These are phyloP conservation scores for Diplotaxis tenuifolia DNA, from an alignment of 345 rosid species.

Conservation along the genomic window DNA sequence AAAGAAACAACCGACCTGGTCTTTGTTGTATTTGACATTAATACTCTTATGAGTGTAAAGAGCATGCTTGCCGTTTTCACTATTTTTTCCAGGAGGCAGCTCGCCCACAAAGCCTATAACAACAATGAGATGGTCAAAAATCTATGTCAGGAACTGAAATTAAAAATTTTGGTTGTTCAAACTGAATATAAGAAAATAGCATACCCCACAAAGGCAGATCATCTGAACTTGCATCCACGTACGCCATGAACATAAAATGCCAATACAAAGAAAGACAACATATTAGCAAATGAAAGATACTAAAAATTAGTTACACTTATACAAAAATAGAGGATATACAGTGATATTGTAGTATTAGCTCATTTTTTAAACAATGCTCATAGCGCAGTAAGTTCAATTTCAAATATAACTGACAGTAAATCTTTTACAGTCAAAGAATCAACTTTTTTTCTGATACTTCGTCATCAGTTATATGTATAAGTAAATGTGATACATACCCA, in stretches of 20 bases:
- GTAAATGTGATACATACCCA: conserved; percentile 61
- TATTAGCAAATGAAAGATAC: conserved; percentile 8
- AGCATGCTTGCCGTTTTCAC: conserved; percentile 66
- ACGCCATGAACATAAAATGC: conserved; percentile 28
- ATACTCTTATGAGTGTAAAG: conserved; percentile 82
- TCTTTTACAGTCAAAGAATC: neutral
- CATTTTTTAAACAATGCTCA: neutral
- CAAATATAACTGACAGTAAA: neutral
- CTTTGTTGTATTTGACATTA: conserved; percentile 65
- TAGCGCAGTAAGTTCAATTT: neutral
- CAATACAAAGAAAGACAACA: conserved; percentile 20
- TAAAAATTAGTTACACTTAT: neutral
- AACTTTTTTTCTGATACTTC: neutral
- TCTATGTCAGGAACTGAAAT: neutral
- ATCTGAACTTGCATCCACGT: conserved; percentile 60
- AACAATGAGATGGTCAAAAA: conserved; percentile 12
- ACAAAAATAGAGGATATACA: neutral
- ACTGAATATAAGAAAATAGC: conserved; percentile 18
- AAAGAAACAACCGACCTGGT: conserved; percentile 61
- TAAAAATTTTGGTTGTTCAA: neutral
- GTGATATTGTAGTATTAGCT: neutral
- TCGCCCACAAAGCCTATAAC: conserved; percentile 84
- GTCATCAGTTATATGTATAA: conserved; percentile 12
- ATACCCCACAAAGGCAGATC: conserved; percentile 97
- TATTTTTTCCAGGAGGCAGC: conserved; percentile 66